These are phyloP conservation scores for Sphagnurus paluster DNA, from an alignment of 1,284 basidiomycete species.

Conservation along the genomic window DNA sequence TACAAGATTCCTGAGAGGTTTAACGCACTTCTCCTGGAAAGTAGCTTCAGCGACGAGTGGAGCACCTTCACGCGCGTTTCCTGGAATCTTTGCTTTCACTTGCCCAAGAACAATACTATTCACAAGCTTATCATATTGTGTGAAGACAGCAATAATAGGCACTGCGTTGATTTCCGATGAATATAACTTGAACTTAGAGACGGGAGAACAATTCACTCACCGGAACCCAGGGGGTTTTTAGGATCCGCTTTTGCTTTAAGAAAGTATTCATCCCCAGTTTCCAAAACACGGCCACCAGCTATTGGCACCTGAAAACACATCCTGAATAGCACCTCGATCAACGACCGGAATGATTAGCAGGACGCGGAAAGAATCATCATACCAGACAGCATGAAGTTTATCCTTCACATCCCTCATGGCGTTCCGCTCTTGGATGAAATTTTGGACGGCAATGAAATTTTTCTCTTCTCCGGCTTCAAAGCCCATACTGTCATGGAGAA, in stretches of 20 bases:
- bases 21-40: too few species aligned
- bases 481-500: slow-evolving; percentile 30
- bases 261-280: slow-evolving; percentile 25
- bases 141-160: slow-evolving; percentile 30
- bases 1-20: too few species aligned
- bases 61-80: too few species aligned
- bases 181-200: too few species aligned
- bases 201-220: too few species aligned
- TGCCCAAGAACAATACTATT: slow-evolving; percentile 15
- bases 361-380: not conserved
- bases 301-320: slow-evolving; percentile 21
- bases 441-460: slow-evolving; percentile 23
- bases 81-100: too few species aligned
- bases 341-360: not conserved
- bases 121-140: slow-evolving; percentile 27
- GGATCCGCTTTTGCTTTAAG: slow-evolving; percentile 21
- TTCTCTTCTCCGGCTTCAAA: slow-evolving; percentile 25
- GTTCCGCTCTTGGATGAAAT: slow-evolving; percentile 22
- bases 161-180: slow-evolving; percentile 16
- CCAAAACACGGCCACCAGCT: slow-evolving; percentile 23
- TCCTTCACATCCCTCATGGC: slow-evolving; percentile 21
- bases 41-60: too few species aligned
- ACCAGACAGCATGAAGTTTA: slow-evolving; percentile 30
- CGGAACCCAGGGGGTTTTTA: slow-evolving; percentile 15
- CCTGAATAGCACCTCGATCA: not conserved